Conservation (phyloP, 140 eudicot species). For the Ambrosia hybrid region DNA sequence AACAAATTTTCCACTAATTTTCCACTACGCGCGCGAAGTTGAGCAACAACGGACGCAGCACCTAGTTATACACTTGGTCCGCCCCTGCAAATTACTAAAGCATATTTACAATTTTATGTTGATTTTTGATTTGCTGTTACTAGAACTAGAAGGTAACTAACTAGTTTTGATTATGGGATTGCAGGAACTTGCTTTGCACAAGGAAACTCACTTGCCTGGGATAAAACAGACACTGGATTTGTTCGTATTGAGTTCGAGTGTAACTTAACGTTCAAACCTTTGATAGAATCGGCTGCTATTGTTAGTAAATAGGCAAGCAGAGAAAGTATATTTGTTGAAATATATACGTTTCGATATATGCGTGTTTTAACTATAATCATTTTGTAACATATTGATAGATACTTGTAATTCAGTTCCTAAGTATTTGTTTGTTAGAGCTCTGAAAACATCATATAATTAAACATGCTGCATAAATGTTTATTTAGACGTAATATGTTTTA, state of each 20-base stretch:
- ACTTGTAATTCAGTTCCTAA: conserved; percentile 31
- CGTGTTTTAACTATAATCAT: conserved; percentile 31
- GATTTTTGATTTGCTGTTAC: background rate
- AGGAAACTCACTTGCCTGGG: conserved; percentile 45
- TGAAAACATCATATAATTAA: conserved; percentile 3
- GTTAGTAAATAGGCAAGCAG: conserved; percentile 44
- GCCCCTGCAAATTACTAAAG: too few relatives aligned
- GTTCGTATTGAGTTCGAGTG: conserved; percentile 23
- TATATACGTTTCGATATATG: conserved; percentile 25
- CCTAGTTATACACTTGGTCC: too few relatives aligned
- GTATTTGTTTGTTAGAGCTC: conserved; percentile 22
- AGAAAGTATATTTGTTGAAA: conserved; percentile 32
- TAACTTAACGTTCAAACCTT: conserved; percentile 32
- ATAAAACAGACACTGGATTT: conserved; percentile 16
- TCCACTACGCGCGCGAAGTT: too few relatives aligned
- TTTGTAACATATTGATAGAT: conserved; percentile 33
- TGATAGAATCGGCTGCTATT: conserved; percentile 24
- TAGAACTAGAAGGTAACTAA: background rate
- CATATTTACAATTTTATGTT: too few relatives aligned
- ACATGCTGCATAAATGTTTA: background rate
- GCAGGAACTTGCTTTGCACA: conserved; percentile 52
- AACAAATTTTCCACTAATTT: too few relatives aligned
- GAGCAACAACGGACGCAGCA: too few relatives aligned
- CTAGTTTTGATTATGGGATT: conserved; percentile 15
- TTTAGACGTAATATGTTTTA: conserved; percentile 1